These are phyloP conservation scores for Trichosanthes cucumerina DNA, from an alignment of 306 rosid species.

Conservation along the genomic window DNA sequence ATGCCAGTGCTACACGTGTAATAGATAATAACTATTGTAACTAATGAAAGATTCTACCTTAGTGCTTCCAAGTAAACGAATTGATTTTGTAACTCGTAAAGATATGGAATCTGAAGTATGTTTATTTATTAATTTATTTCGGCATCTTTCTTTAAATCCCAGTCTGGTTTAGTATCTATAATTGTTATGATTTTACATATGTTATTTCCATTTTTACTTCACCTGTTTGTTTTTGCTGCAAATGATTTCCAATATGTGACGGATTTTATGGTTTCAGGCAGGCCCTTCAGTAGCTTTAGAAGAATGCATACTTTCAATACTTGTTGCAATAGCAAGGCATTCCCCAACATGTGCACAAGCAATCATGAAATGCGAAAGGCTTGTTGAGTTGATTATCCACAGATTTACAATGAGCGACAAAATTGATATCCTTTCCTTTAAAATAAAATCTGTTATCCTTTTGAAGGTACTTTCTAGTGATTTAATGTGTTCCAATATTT, in stretches of 20 bases:
- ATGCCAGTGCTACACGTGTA: not conserved
- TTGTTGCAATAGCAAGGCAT: slow-evolving; percentile 81
- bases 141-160: not conserved
- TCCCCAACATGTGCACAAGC: slow-evolving; percentile 82
- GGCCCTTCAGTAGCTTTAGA: slow-evolving; percentile 58
- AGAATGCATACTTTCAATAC: slow-evolving; percentile 61
- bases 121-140: not conserved
- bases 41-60: not conserved
- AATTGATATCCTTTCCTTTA: slow-evolving; percentile 44
- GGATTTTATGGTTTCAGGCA: slow-evolving; percentile 38
- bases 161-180: not conserved
- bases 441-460: slow-evolving; percentile 70
- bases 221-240: not conserved
- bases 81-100: not conserved
- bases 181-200: not conserved
- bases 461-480: slow-evolving; percentile 43
- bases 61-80: not conserved
- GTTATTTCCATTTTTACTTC: not conserved
- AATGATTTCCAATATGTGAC: not conserved
- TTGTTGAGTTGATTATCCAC: slow-evolving; percentile 48
- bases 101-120: not conserved
- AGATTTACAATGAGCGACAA: slow-evolving; percentile 46
- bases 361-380: slow-evolving; percentile 62
- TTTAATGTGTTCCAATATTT: slow-evolving; percentile 13
- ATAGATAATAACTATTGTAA: not conserved